These are phyloP conservation scores for Globisporangium nunn DNA, from an alignment of 352 stramenopile genomes.

Conservation along the genomic window DNA sequence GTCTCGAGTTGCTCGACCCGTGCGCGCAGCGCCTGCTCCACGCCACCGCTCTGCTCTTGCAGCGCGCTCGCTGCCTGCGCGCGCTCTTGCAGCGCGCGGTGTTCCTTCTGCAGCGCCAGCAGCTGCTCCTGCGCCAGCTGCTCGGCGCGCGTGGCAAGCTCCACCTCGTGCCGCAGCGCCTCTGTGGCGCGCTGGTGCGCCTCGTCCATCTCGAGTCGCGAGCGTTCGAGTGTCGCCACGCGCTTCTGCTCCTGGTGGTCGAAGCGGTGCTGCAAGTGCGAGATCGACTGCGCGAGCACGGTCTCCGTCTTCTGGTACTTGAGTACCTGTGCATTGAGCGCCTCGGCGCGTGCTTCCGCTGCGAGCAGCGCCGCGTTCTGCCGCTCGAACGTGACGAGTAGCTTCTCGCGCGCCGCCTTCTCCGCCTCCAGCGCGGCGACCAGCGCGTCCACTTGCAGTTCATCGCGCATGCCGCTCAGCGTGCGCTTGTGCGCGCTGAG, in stretches of 20 bases:
- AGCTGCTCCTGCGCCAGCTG: conserved; percentile 27
- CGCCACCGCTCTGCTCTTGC: conserved; percentile 18
- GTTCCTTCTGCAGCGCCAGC: conserved; percentile 21
- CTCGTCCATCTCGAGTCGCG: conserved; percentile 32
- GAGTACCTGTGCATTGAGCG: conserved; percentile 32
- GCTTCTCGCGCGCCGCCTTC: conserved; percentile 29
- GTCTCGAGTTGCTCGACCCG: conserved; percentile 41
- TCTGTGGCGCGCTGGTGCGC: conserved; percentile 24
- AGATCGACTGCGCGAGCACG: conserved; percentile 54
- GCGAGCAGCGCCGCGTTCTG: conserved; percentile 36
- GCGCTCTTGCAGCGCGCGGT: conserved; percentile 22
- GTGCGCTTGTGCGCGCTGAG: conserved; percentile 44
- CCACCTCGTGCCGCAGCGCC: conserved; percentile 26
- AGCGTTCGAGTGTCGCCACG: conserved; percentile 29
- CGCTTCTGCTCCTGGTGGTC: conserved; percentile 53
- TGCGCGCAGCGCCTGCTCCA: conserved; percentile 23
- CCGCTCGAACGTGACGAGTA: conserved; percentile 28
- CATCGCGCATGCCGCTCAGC: conserved; percentile 35
- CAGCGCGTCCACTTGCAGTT: conserved; percentile 39
- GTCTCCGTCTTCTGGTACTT: conserved; percentile 79
- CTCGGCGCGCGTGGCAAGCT: conserved; percentile 17
- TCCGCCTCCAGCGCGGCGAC: conserved; percentile 52
- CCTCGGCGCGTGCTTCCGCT: conserved; percentile 36
- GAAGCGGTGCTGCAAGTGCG: conserved; percentile 60
- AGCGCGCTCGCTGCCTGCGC: conserved; percentile 13